Conservation (phyloP, 768 basidiomycete genomes). For the Leucocoprinus birnbaumii region DNA sequence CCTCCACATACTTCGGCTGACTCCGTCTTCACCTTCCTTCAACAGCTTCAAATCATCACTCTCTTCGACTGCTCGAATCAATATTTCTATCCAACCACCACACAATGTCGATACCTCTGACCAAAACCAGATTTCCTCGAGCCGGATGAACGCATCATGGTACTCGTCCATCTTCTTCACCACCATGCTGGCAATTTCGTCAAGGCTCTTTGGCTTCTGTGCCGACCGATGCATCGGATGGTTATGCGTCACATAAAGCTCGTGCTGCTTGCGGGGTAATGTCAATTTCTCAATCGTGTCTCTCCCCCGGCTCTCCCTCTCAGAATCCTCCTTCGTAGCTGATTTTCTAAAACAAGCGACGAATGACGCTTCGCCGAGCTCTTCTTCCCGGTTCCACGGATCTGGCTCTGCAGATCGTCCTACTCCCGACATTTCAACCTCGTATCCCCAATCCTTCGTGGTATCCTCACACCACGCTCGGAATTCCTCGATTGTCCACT, state of each 20-base stretch:
- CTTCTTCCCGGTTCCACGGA: slow-evolving; percentile 67
- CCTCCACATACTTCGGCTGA: slow-evolving; percentile 34
- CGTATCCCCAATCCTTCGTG: slow-evolving; percentile 72
- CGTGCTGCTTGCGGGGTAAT: slow-evolving; percentile 33
- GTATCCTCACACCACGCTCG: slow-evolving; percentile 50
- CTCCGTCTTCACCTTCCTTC: slow-evolving; percentile 29
- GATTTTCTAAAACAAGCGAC: slow-evolving; percentile 60
- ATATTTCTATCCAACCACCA: slow-evolving; percentile 59
- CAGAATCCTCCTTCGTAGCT: slow-evolving; percentile 19
- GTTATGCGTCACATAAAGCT: slow-evolving; percentile 42
- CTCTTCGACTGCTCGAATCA: slow-evolving; percentile 45
- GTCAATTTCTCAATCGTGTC: slow-evolving; percentile 23
- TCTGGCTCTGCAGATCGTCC: slow-evolving; percentile 61
- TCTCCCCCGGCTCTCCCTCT: slow-evolving; percentile 37
- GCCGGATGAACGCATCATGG: slow-evolving; percentile 43
- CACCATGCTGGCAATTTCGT: slow-evolving; percentile 48
- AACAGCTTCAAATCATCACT: slow-evolving; percentile 36
- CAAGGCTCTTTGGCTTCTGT: slow-evolving; percentile 35
- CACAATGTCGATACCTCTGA: slow-evolving; percentile 43
- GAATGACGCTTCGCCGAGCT: slow-evolving; percentile 63
- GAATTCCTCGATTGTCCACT: slow-evolving; percentile 84
- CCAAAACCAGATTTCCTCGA: slow-evolving; percentile 53
- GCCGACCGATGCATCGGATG: slow-evolving; percentile 51
- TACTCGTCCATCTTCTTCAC: slow-evolving; percentile 53
- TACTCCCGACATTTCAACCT: slow-evolving; percentile 54